Percentiles rank a stretch among this genome's conserved stretches.
Conservation (phyloP, 176 grass and related monocot genomes). For the Pontederia crassipes region DNA sequence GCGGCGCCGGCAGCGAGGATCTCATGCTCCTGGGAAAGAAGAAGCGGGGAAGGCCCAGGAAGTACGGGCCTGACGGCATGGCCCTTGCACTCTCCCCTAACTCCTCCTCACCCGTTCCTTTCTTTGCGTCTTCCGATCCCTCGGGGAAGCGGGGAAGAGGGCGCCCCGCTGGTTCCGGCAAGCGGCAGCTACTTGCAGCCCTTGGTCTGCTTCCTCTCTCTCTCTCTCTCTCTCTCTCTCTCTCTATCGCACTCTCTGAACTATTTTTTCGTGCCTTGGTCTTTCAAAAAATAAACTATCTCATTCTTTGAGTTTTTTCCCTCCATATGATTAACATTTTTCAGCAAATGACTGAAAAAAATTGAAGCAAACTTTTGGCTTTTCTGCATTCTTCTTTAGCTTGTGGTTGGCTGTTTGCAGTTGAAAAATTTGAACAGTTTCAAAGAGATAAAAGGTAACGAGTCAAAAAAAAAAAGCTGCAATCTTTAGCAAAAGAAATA, state of each 20-base stretch:
- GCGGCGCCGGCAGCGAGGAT: not conserved
- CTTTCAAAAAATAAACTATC: not conserved
- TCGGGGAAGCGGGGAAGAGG: conserved; percentile 55
- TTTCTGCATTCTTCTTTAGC: too few species aligned
- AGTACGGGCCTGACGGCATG: conserved; percentile 18
- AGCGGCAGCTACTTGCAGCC: conserved; percentile 73
- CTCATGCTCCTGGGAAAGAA: not conserved
- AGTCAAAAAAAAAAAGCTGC: too few species aligned
- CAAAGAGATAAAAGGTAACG: too few species aligned
- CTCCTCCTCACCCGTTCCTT: not conserved
- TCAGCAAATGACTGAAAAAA: too few species aligned
- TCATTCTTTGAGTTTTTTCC: not conserved
- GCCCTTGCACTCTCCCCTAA: conserved; percentile 14
- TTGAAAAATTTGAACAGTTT: too few species aligned
- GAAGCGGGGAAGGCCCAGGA: conserved; percentile 21
- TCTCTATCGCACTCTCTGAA: conserved; percentile 9
- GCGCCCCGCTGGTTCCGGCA: conserved; percentile 67
- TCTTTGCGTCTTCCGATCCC: not conserved
- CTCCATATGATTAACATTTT: too few species aligned
- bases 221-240: not conserved
- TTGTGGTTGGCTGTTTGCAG: too few species aligned
- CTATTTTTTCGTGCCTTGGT: conserved; percentile 13
- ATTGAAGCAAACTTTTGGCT: too few species aligned
- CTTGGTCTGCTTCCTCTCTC: conserved; percentile 34
- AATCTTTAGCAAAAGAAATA: too few species aligned